Evolutionary conservation across 257 asterid species (phyloP).

Genomic region (Gynochthodes officinalis): DNA sequence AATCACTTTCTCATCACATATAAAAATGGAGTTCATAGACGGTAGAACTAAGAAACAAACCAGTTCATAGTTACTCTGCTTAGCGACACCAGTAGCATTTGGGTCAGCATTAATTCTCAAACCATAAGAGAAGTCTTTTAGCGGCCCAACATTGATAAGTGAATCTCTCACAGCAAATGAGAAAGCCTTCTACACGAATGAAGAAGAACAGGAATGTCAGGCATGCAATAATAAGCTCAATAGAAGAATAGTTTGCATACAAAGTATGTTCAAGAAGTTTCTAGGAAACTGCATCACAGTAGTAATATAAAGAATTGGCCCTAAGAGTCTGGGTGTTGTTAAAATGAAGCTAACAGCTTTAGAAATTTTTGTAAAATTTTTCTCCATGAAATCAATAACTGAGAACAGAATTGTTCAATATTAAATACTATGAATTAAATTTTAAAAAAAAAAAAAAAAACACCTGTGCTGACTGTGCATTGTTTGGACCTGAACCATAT

Average conservation of each 20-base stretch:
- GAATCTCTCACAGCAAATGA: constrained; percentile 93
- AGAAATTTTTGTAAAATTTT: not conserved
- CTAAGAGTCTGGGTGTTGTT: not conserved
- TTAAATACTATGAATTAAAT: not conserved
- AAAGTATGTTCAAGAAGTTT: not conserved
- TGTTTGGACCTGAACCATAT: constrained; percentile 68
- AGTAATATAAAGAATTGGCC: not conserved
- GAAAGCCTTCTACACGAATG: constrained; percentile 70
- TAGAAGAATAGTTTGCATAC: not conserved
- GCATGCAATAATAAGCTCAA: constrained; percentile 4
- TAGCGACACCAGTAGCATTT: constrained; percentile 75
- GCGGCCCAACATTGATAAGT: constrained; percentile 84
- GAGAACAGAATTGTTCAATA: constrained; percentile 16
- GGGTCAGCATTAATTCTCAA: constrained; percentile 83
- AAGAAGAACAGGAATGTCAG: constrained; percentile 26
- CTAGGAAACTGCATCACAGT: not conserved
- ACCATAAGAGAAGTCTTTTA: constrained; percentile 89
- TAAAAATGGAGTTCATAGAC: not conserved
- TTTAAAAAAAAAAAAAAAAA: constrained; percentile 20
- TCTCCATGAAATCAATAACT: constrained; percentile 3
- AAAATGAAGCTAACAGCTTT: not conserved
- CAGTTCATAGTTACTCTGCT: constrained; percentile 94
- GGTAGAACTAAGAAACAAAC: constrained; percentile 38
- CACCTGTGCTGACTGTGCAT: constrained; percentile 81
- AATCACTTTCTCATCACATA: constrained; percentile 2